Evolutionary conservation across 805 yeast genomes (phyloP).

Genomic region (Yarrowia sp.): DNA sequence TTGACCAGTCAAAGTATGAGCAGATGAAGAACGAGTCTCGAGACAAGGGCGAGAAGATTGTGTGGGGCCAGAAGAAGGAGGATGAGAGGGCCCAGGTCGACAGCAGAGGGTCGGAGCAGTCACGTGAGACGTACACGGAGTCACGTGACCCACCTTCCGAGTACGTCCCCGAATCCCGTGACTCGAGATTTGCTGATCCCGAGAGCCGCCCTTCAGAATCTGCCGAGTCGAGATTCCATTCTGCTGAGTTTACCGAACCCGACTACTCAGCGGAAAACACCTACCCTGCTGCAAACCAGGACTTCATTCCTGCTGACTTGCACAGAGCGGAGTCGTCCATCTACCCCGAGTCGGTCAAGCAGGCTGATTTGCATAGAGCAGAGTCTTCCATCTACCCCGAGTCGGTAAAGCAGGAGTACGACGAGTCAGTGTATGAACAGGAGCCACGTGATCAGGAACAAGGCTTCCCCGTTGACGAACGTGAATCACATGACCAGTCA

Average conservation of each 20-base stretch:
- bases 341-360: neutral
- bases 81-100: too few species aligned
- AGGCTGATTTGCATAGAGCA: neutral
- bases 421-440: too few species aligned
- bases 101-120: neutral
- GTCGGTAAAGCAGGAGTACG: too few species aligned
- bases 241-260: neutral
- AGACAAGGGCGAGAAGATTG: neutral
- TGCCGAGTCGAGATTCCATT: neutral
- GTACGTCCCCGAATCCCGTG: neutral
- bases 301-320: neutral
- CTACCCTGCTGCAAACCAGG: neutral
- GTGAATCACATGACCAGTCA: neutral
- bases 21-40: slow-evolving; percentile 1
- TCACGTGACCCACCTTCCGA: neutral
- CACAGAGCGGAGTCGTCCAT: neutral
- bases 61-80: neutral
- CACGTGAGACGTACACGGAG: neutral
- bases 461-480: neutral
- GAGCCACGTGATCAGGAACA: neutral
- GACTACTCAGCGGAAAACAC: neutral
- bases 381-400: neutral
- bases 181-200: neutral
- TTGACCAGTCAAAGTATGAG: slow-evolving; percentile 6
- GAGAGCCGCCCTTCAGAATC: neutral